These are phyloP conservation scores for Cotoneaster glaucophyllus DNA, from an alignment of 306 rosid genomes.

Conservation along the genomic window DNA sequence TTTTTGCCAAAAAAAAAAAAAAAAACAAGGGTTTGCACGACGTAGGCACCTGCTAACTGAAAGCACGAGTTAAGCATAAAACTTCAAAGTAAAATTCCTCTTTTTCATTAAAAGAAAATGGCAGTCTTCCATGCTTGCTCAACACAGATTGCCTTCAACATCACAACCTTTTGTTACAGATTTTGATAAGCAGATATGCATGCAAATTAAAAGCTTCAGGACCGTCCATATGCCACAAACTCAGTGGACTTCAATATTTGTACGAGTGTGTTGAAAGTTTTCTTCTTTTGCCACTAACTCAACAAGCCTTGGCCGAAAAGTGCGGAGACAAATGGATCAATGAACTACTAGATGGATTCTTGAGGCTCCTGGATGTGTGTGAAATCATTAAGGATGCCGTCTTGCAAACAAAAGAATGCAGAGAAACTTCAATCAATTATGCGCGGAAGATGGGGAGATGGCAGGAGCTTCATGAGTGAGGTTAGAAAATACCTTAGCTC, in stretches of 20 bases:
- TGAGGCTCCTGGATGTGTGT: conserved; percentile 22
- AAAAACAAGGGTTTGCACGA: too few relatives aligned
- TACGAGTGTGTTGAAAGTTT: conserved; percentile 15
- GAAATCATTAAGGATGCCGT: conserved; percentile 14
- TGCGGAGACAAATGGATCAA: conserved; percentile 6
- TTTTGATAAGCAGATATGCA: conserved; percentile 20
- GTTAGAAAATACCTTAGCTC: conserved; percentile 7
- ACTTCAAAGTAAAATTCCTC: not conserved
- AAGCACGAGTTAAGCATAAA: not conserved
- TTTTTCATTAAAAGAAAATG: not conserved
- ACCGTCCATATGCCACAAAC: conserved; percentile 5
- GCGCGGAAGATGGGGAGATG: conserved; percentile 17
- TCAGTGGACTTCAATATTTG: conserved; percentile 23
- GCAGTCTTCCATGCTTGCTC: conserved; percentile 12
- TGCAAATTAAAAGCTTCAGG: conserved; percentile 6
- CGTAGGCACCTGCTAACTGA: too few relatives aligned
- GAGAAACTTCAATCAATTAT: conserved; percentile 14
- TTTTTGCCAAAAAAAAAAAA: too few relatives aligned
- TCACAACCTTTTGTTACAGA: conserved; percentile 17
- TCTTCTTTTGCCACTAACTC: conserved; percentile 13
- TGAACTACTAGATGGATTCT: conserved; percentile 16
- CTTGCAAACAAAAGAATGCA: conserved; percentile 18
- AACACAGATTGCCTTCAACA: conserved; percentile 24
- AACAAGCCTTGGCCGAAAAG: conserved; percentile 13
- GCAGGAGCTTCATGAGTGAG: conserved; percentile 7